phyloP scores from a whole-genome alignment of 2,329 filamentous ascomycete species.

The Aureobasidium sp. region DNA sequence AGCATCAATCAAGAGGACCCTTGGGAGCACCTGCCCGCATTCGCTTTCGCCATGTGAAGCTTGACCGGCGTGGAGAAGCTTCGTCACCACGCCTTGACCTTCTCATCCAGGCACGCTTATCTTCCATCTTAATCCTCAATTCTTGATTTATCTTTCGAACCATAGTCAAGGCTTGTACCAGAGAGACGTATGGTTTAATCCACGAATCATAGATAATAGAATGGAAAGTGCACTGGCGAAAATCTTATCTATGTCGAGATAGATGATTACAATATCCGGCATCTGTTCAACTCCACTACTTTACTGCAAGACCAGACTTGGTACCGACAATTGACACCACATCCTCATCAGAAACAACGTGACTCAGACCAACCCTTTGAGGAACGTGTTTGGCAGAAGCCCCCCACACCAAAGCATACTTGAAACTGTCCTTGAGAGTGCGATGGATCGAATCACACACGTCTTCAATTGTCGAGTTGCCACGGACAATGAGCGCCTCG shows the following conservation, averaged over 20 bases:
- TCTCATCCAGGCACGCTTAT: background rate
- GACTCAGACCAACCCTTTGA: slow-evolving; percentile 79
- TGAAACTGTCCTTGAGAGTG: slow-evolving; percentile 95
- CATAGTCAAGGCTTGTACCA: no score
- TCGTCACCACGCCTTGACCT: background rate
- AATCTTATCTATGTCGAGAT: no score
- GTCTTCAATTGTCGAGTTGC: slow-evolving; percentile 84
- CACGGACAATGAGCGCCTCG: slow-evolving; percentile 88
- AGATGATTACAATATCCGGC: no score
- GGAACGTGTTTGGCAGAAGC: slow-evolving; percentile 91
- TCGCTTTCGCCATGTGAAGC: background rate
- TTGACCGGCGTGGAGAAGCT: background rate
- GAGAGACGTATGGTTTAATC: no score
- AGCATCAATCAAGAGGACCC: background rate
- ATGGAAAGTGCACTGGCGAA: no score
- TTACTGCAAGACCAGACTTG: slow-evolving; percentile 27
- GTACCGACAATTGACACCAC: slow-evolving; percentile 54
- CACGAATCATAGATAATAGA: no score
- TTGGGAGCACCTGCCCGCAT: background rate
- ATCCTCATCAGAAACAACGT: slow-evolving; percentile 64
- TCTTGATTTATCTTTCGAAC: background rate
- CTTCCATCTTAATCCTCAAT: background rate
- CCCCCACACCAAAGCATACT: slow-evolving; percentile 97
- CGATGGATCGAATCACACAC: slow-evolving; percentile 94
- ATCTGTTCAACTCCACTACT: background rate